phyloP scores from a whole-genome alignment of 192 early-diverging fungal species.

The Thoreauomyces humboldtii region DNA sequence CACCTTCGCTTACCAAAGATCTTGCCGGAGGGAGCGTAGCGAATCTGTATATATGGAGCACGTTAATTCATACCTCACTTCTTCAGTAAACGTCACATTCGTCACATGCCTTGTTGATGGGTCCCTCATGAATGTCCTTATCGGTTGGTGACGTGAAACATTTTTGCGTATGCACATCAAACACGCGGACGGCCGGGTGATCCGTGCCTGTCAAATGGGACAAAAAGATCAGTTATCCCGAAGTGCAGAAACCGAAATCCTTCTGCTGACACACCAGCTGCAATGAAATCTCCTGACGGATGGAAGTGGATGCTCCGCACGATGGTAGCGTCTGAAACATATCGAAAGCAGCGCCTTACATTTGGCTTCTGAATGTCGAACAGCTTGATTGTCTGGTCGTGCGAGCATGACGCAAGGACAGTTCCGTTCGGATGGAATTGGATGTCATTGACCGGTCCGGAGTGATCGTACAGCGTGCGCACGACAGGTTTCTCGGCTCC shows the following conservation, averaged over 20 bases:
- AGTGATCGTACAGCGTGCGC: constrained; percentile 86
- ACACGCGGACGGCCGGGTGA: constrained; percentile 76
- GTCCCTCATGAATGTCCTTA: constrained; percentile 43
- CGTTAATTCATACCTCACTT: too few species aligned
- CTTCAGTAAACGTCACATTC: too few species aligned
- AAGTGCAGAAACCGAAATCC: too few species aligned
- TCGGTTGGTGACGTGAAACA: constrained; percentile 66
- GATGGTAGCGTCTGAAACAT: constrained; percentile 76
- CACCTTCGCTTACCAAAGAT: constrained; percentile 54
- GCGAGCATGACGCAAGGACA: constrained; percentile 82
- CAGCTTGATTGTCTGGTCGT: constrained; percentile 83
- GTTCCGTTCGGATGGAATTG: constrained; percentile 91
- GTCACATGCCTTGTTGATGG: constrained; percentile 59
- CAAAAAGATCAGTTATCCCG: too few species aligned
- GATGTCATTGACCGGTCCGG: constrained; percentile 74
- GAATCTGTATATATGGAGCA: constrained; percentile 54
- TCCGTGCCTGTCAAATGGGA: constrained; percentile 63
- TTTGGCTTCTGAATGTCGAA: constrained; percentile 82
- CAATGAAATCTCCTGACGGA: constrained; percentile 85
- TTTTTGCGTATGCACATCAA: constrained; percentile 81
- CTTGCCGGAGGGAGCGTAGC: constrained; percentile 68
- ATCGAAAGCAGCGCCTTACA: constrained; percentile 80
- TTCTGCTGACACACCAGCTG: constrained; percentile 73
- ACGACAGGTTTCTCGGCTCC: constrained; percentile 81
- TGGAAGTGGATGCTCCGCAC: constrained; percentile 86